Evolutionary conservation across 148 eudicot species (phyloP).

Genomic region (Rhododendron kiyosumense): DNA sequence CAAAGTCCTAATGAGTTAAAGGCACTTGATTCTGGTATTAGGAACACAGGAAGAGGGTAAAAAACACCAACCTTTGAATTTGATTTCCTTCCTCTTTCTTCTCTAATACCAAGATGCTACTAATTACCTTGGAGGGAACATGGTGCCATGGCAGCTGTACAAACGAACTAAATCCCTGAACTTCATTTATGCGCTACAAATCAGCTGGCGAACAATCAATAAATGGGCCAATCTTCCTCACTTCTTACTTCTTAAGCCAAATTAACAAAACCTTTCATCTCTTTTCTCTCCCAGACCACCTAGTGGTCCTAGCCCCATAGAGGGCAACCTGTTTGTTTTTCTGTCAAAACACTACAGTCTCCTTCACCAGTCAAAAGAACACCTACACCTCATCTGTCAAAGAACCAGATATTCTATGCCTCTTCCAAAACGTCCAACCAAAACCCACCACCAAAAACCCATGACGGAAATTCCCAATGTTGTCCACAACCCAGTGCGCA

Average conservation of each 20-base stretch:
- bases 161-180: not conserved
- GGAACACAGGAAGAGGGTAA: not conserved
- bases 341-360: not conserved
- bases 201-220: not conserved
- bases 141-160: not conserved
- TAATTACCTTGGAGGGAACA: not conserved
- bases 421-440: not conserved
- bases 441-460: not conserved
- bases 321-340: not conserved
- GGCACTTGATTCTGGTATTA: not conserved
- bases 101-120: not conserved
- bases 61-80: not conserved
- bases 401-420: not conserved
- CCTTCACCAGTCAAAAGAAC: not conserved
- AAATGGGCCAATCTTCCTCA: not conserved
- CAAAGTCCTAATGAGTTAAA: not conserved
- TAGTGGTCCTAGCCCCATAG: not conserved
- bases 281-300: not conserved
- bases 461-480: not conserved
- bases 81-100: not conserved
- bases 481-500: not conserved
- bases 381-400: not conserved
- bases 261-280: not conserved
- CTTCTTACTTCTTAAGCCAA: not conserved
- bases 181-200: not conserved